Base-by-base conservation (phyloP, 2,329 filamentous ascomycete species). In the Colletotrichum lindemuthianum region DNA sequence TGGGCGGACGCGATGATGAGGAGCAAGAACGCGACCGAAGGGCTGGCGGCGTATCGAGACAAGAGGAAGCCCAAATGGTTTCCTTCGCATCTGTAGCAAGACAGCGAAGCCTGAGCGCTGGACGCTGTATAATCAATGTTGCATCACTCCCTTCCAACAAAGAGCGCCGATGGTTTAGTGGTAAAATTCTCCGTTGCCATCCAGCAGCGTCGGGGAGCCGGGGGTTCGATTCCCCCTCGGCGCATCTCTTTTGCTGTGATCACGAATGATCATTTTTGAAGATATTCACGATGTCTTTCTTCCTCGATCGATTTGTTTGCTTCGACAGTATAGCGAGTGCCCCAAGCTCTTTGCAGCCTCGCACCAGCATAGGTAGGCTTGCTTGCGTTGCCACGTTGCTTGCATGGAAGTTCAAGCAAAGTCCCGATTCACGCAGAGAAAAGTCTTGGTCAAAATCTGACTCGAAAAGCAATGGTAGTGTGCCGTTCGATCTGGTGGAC, bases 21-120 rank as follows among this genome's bases (percentile, higher is more conserved):
- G 52, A 72, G 72, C 36, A 70, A 70, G 47, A 75, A 75, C 13
- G 72, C 72, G 2, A 69, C 63, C 1, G 73, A 73, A 37, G 73
- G 71, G 0, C 50, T 74, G 59, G 69, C 69, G 2, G 71, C 72
- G 3, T 76, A 75, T 63, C 69, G 67, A 33, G 70, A 76, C 59
- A 74, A 76, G 70, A 69, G 73, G 16, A 63, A 72, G 2, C 70
- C 73, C 1, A 74, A 71, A 13, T 76, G 72, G 72, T 68, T 71
- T 34, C 69, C 70, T 34, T 73, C 69, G 13, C 69, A 72, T 68
- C n/a, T 8, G 8, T 7, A 8, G 43, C n/a, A 11, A 10, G 6
- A 11, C 8, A 5, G 11, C 43, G 6, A 43, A 2, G 13, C 13
- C 12, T 7, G 11, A 12, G 5, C 24, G 1, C 24, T 3, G 2